Conservation (phyloP, 208 protist species). For the Leishmania lainsoni region DNA sequence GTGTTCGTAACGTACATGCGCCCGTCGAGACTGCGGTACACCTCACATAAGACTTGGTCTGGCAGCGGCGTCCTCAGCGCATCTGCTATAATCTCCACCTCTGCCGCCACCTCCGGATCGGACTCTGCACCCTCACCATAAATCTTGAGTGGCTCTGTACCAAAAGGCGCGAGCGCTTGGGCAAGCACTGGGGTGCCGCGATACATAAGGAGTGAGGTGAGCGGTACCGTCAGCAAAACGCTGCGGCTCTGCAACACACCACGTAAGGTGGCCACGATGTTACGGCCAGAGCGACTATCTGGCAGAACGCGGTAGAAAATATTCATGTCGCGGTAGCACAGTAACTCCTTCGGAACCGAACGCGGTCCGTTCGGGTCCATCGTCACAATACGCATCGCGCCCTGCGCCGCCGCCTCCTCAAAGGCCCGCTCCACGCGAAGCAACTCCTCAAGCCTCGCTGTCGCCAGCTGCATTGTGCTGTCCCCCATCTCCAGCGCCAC, state of each 20-base stretch:
- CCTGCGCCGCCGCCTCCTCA: conserved; percentile 44
- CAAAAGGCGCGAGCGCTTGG: conserved; percentile 82
- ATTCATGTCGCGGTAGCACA: conserved; percentile 84
- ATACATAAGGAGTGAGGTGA: conserved; percentile 81
- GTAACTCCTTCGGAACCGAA: conserved; percentile 67
- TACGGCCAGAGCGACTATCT: conserved; percentile 77
- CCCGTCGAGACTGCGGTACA: conserved; percentile 79
- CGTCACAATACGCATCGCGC: conserved; percentile 68
- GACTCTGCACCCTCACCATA: conserved; percentile 13
- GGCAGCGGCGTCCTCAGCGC: conserved; percentile 72
- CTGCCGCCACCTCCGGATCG: conserved; percentile 60
- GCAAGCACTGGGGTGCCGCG: conserved; percentile 84
- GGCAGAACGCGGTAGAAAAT: conserved; percentile 87
- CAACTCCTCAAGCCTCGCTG: conserved; percentile 47
- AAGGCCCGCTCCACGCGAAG: conserved; percentile 60
- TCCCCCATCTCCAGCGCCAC: conserved; percentile 72
- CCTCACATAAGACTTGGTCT: conserved; percentile 53
- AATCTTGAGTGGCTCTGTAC: conserved; percentile 47
- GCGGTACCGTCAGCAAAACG: conserved; percentile 75
- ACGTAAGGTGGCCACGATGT: conserved; percentile 76
- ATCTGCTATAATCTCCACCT: conserved; percentile 72
- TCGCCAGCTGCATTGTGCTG: conserved; percentile 48
- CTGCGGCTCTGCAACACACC: conserved; percentile 76
- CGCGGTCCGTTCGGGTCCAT: conserved; percentile 70
- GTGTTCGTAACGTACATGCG: conserved; percentile 82